Evolutionary conservation across 78 protist species (phyloP).

Genomic region (Monocercomonoides exilis): DNA sequence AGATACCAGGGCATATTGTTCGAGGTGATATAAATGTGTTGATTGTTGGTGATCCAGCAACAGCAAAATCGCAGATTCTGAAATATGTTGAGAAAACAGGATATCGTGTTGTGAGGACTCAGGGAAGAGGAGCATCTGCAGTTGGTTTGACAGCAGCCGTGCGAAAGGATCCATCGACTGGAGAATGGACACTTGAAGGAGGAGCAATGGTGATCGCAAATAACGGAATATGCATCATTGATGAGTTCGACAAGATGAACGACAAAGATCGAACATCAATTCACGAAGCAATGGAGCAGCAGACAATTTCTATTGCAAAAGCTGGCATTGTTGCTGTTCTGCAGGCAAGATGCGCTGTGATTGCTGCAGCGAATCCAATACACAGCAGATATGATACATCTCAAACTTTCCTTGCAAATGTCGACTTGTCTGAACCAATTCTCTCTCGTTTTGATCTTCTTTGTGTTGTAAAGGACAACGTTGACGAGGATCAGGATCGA

Average conservation of each 20-base stretch:
- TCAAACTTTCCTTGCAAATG: constrained; percentile 66
- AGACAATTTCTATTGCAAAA: constrained; percentile 90
- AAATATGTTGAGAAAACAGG: constrained; percentile 83
- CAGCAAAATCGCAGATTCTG: constrained; percentile 94
- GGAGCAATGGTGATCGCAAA: constrained; percentile 99
- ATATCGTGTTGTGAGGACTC: constrained; percentile 91
- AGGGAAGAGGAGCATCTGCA: constrained; percentile 95
- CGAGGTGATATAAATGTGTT: constrained; percentile 99
- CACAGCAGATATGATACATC: constrained; percentile 77
- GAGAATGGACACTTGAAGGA: constrained; percentile 97
- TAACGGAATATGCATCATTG: constrained; percentile 93
- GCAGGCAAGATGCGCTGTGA: constrained; percentile 87
- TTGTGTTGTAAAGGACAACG: constrained; percentile 75
- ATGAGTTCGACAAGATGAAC: constrained; percentile 98
- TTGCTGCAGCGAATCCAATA: constrained; percentile 98
- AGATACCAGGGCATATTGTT: constrained; percentile 59
- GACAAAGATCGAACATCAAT: constrained; percentile 89
- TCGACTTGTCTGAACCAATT: constrained; percentile 93
- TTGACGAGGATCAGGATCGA: constrained; percentile 67
- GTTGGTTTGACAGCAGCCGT: constrained; percentile 99
- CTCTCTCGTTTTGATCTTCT: constrained; percentile 92
- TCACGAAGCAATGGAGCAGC: constrained; percentile 99
- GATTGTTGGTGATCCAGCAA: constrained; percentile 97
- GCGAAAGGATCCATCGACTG: constrained; percentile 80
- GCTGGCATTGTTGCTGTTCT: constrained; percentile 98